Evolutionary conservation across 179 eudicot genomes (phyloP), one percentile per base, ranked within the genome.

Genomic region (Silene noctiflora): DNA sequence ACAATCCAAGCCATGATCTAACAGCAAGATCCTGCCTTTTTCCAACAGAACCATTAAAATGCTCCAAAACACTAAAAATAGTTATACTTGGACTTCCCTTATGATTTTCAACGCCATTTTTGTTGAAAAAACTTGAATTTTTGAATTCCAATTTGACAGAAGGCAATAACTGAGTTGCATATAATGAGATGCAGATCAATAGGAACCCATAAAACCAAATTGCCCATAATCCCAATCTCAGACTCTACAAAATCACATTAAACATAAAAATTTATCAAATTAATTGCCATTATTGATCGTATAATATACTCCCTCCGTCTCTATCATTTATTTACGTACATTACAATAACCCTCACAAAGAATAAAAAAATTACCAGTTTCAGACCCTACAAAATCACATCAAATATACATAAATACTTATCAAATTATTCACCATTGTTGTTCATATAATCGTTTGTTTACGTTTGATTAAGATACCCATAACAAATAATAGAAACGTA

Each of bases 1-100:
- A 90, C 46, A 94, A 86, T n/a, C 90, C 91, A 76, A 94, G 89
- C 98, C 98, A 94, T 79, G 98, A 94, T 84, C 87, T 78, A 75
- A 94, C 81, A 79, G 96, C 98, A 80, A 88, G 85, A 80, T 65
- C 77, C 82, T 90, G 97, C 72, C 84, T 91, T 71, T 73, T 80
- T 35, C 91, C 89, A 62, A 80, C 78, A 48, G 81, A 75, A 12
- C 93, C 95, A 79, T 58, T 76, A 64, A 85, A 86, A 81, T 89
- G 77, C 33, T 46, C 78, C 7, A 91, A 89, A n/a, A 86, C 88
- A 64, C 93, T 83, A 73, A 89, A 92, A 72, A 94, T 75, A 39
- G 89, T 86, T 74, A 92, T 81, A 21, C 72, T 89, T 1, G 94
- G 96, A 63, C 21, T 62, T 74, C 67, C 77, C 35, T 70, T 74